phyloP scores from a whole-genome alignment of 805 yeast species.

The Sugiyamaella smithiae region DNA sequence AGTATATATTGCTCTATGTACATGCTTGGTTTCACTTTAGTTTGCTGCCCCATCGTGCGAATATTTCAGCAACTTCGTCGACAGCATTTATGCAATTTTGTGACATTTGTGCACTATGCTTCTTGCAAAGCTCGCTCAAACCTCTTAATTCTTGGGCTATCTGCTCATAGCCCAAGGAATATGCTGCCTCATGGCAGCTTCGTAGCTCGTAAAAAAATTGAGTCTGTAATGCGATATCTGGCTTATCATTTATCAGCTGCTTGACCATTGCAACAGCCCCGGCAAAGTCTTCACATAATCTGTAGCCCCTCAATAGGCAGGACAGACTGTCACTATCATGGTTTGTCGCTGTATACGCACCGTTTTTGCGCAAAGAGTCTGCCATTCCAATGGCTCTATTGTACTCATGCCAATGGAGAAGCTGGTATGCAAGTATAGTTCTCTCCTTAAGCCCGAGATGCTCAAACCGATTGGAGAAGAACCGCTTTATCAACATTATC shows the following conservation, averaged over 20 bases:
- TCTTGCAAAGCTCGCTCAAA: not conserved
- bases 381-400: constrained; percentile 14
- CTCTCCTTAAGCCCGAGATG: constrained; percentile 11
- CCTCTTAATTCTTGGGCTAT: constrained; percentile 6
- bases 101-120: not conserved
- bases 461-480: constrained; percentile 2
- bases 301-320: constrained; percentile 8
- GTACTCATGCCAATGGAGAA: constrained; percentile 10
- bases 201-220: constrained; percentile 10
- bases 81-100: constrained; percentile 4
- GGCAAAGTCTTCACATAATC: not conserved
- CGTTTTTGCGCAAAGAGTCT: constrained; percentile 16
- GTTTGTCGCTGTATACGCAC: constrained; percentile 12
- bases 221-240: not conserved
- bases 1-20: too few species aligned
- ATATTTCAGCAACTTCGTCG: not conserved
- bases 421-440: constrained; percentile 16
- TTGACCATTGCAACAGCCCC: constrained; percentile 4
- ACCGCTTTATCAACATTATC: constrained; percentile 7
- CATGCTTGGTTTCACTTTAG: not conserved
- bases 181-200: constrained; percentile 2
- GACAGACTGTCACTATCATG: constrained; percentile 21
- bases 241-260: constrained; percentile 6
- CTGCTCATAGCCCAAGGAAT: not conserved
- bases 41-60: constrained; percentile 3